phyloP scores from a whole-genome alignment of 805 yeast species.

The Pichia pseudocactophila region DNA sequence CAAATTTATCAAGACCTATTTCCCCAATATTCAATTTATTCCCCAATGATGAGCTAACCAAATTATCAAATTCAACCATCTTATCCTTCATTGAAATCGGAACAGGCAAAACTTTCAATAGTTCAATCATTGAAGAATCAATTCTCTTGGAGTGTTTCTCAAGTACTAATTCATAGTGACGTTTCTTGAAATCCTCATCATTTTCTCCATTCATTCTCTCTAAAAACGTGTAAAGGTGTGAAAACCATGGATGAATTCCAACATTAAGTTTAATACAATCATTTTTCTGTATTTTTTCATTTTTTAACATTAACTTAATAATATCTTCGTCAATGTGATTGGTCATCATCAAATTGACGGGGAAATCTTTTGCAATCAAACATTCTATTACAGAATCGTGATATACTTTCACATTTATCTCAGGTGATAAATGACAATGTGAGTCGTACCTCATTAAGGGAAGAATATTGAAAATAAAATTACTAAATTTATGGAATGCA shows the following conservation, averaged over 20 bases:
- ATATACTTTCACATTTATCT: conserved; percentile 7
- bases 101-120: conserved; percentile 39
- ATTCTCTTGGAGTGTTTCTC: conserved; percentile 27
- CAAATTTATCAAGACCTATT: conserved; percentile 78
- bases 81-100: conserved; percentile 42
- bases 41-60: conserved; percentile 21
- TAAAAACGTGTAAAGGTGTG: conserved; percentile 48
- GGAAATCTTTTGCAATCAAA: background rate
- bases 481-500: background rate
- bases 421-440: conserved; percentile 32
- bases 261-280: conserved; percentile 35
- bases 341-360: conserved; percentile 38
- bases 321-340: conserved; percentile 30
- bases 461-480: background rate
- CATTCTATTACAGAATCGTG: conserved; percentile 3
- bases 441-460: conserved; percentile 23
- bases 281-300: background rate
- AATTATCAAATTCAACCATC: conserved; percentile 26
- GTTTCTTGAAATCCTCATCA: conserved; percentile 26
- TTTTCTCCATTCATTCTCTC: conserved; percentile 4
- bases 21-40: conserved; percentile 58
- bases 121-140: conserved; percentile 24
- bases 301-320: conserved; percentile 16
- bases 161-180: conserved; percentile 53
- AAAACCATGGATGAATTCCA: conserved; percentile 92